Conservation (phyloP, 1,284 basidiomycete species). For the Nidula niveotomentosa region DNA sequence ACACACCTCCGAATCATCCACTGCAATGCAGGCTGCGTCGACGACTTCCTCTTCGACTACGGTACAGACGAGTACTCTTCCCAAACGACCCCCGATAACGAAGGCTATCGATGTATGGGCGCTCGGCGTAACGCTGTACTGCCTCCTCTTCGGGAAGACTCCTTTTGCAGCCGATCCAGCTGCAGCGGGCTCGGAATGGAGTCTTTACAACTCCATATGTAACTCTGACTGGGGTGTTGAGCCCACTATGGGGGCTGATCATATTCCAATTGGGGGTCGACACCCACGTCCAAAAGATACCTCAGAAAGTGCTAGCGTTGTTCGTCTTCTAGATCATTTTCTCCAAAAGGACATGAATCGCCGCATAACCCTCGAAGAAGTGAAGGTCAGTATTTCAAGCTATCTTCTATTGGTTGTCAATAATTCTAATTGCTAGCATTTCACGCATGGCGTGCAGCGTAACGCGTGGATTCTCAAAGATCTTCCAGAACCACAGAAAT, state of each 20-base stretch:
- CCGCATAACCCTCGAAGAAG: conserved; percentile 81
- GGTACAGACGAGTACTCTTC: conserved; percentile 5
- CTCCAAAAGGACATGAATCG: conserved; percentile 82
- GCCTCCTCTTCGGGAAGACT: conserved; percentile 80
- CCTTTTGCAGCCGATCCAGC: conserved; percentile 42
- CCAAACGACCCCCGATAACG: conserved; percentile 70
- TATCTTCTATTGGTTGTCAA: conserved; percentile 9
- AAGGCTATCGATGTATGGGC: conserved; percentile 99
- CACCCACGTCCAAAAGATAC: conserved; percentile 31
- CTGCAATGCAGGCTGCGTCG: conserved; percentile 8
- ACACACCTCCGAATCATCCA: conserved; percentile 27
- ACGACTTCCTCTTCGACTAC: conserved; percentile 21
- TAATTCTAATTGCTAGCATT: conserved; percentile 10
- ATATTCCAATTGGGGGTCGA: conserved; percentile 61
- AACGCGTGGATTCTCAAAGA: conserved; percentile 81
- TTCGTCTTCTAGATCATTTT: conserved; percentile 74
- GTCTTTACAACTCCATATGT: conserved; percentile 85
- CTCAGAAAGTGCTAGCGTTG: conserved; percentile 58
- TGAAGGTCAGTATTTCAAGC: conserved; percentile 67
- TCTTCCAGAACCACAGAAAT: conserved; percentile 69
- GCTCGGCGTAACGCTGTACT: conserved; percentile 96
- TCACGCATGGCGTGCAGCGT: conserved; percentile 32
- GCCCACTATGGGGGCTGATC: conserved; percentile 75
- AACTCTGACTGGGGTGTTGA: conserved; percentile 77
- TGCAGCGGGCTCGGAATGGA: conserved; percentile 59